These are phyloP conservation scores for Suhomyces bokatorum DNA, from an alignment of 1,139 yeast species.

Conservation along the genomic window DNA sequence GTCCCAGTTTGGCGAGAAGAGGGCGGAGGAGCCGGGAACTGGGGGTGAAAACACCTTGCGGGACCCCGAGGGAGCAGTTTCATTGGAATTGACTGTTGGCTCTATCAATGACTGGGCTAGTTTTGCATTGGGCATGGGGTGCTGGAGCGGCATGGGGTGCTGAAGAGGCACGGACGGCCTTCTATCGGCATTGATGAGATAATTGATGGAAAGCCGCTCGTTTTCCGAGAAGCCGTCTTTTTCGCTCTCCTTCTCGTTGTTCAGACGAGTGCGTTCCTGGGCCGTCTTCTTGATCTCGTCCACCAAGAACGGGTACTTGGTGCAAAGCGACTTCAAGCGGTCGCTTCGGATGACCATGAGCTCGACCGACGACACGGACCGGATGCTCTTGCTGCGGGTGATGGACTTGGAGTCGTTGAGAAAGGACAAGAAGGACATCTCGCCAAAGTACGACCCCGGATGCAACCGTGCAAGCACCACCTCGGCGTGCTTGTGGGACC, in stretches of 20 bases:
- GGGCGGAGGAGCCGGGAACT: background rate
- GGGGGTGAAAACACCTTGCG: background rate
- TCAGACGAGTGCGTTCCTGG: conserved; percentile 40
- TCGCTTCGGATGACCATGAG: conserved; percentile 58
- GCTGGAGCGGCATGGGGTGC: conserved; percentile 4
- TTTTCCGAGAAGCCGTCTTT: conserved; percentile 10
- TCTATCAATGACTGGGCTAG: no score
- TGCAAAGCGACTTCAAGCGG: conserved; percentile 52
- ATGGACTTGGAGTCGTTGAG: conserved; percentile 34
- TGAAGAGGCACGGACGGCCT: background rate
- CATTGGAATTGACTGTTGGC: no score
- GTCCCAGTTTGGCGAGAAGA: conserved; percentile 19
- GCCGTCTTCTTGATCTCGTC: conserved; percentile 66
- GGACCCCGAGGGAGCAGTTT: no score
- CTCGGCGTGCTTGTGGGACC: conserved; percentile 24
- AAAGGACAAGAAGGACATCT: conserved; percentile 64
- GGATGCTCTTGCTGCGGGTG: conserved; percentile 58
- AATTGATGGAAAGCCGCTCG: conserved; percentile 21
- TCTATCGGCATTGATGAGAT: conserved; percentile 20
- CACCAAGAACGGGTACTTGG: conserved; percentile 56
- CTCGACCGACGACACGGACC: conserved; percentile 61
- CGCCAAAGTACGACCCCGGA: conserved; percentile 72
- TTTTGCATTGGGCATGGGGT: background rate
- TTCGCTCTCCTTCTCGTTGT: conserved; percentile 9
- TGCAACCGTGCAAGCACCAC: conserved; percentile 57